Base-by-base conservation (phyloP, 352 stramenopile genomes). In the Peronosclerospora sorghi region DNA sequence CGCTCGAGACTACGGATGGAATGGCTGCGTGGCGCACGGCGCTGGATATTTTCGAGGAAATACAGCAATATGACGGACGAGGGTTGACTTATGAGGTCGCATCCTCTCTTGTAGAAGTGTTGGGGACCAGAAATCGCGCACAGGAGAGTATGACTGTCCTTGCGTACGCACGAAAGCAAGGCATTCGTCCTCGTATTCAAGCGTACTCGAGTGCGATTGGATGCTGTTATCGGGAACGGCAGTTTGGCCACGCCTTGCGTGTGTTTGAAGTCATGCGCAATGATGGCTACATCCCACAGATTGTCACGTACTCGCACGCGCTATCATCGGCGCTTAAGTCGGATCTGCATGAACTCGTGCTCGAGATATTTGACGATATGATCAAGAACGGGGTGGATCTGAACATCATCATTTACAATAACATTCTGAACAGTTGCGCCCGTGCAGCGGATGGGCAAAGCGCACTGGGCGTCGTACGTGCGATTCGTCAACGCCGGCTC, bases 281-380 rank as follows among this genome's bases (percentile, higher is more conserved):
- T 44, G 79, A 92, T 48, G 76, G 79, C 14, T 92, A 85, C 56
- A 57, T 86, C 30, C 76, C 79, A 4, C 73, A 83, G 51, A 62
- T 51, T 12, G 74, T 92, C 21, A 92, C 79, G 36, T 92, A 92
- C 52, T 89, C 79, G 36, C 79, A 78, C 42, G 73, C 76, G n/a
- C 46, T 92, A 36, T 86, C 79, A 30, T 74, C 76, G 2, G 79
- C 76, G n/a, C 60, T 86, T 10, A 92, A 92, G 56, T 62, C 71
- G 7, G 50, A 53, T 10, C 68, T 86, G 43, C 79, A 92, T 43
- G 79, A 87, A 48, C 62, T 92, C 14, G 79, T 92, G 57, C 73
- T 92, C 27, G 73, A 92, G 57, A 87, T 92, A 45, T 92, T 92
- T 48, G 76, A 88, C 53, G 79, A 92, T 41, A 84, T 92, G 73